These are phyloP conservation scores for Capsicum baccatum DNA, from an alignment of 257 asterid genomes.

Conservation along the genomic window DNA sequence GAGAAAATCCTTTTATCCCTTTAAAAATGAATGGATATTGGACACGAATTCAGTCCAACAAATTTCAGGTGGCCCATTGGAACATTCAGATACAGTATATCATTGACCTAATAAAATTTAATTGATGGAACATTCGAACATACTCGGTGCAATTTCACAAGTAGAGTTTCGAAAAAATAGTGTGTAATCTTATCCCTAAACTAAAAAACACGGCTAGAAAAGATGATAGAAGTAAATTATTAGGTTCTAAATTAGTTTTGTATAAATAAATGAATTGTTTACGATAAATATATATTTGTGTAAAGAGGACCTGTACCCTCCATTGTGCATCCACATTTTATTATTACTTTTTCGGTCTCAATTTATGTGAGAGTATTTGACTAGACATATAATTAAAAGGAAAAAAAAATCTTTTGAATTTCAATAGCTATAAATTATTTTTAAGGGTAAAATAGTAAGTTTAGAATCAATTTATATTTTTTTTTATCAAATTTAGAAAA, in stretches of 20 bases:
- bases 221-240: neutral
- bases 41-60: slow-evolving; percentile 23
- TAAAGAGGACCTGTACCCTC: neutral
- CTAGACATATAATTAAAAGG: fast-evolving
- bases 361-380: neutral
- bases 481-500: too few species aligned
- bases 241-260: neutral
- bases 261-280: too few species aligned
- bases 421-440: neutral
- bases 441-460: neutral
- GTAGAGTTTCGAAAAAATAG: too few species aligned
- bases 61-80: slow-evolving; percentile 13
- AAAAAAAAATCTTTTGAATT: neutral
- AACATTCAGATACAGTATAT: neutral
- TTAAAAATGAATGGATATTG: neutral
- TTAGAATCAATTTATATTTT: neutral
- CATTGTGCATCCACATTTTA: neutral
- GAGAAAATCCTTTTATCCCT: neutral
- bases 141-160: too few species aligned
- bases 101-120: neutral
- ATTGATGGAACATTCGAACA: neutral
- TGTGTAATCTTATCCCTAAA: too few species aligned
- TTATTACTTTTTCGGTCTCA: too few species aligned
- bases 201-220: too few species aligned
- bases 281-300: neutral